phyloP scores from a whole-genome alignment of 2,329 filamentous ascomycete genomes.

The Penicillium brevicompactum region DNA sequence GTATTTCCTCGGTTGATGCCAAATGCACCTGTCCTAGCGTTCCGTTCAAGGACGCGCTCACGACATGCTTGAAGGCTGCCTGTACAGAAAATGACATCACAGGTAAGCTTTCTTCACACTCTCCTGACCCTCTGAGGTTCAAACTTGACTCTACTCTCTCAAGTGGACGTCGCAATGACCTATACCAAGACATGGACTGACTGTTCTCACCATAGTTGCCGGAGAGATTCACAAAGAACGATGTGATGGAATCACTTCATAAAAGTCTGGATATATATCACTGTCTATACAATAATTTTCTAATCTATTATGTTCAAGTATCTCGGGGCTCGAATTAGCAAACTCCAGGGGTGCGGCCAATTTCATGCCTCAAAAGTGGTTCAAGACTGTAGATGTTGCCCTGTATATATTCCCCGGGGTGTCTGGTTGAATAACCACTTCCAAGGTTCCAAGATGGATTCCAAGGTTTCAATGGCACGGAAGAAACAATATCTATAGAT shows the following conservation, averaged over 20 bases:
- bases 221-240: constrained; percentile 13
- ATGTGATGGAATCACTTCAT: constrained; percentile 1
- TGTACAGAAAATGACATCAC: constrained; percentile 16
- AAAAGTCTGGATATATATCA: neutral
- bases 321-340: neutral
- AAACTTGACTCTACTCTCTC: too few relatives aligned
- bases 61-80: constrained; percentile 11
- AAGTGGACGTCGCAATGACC: too few relatives aligned
- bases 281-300: neutral
- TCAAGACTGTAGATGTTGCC: too few relatives aligned
- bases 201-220: constrained; percentile 4
- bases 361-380: too few relatives aligned
- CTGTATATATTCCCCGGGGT: too few relatives aligned
- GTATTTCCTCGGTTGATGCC: constrained; percentile 14
- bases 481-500: too few relatives aligned
- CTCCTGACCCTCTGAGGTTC: too few relatives aligned
- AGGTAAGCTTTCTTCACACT: constrained; percentile 6
- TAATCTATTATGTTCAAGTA: neutral
- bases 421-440: too few relatives aligned
- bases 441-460: too few relatives aligned
- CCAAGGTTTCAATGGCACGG: too few relatives aligned
- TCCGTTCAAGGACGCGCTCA: constrained; percentile 19
- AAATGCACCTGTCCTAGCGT: constrained; percentile 20
- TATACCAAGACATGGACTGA: neutral
- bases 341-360: too few relatives aligned